Evolutionary conservation across 164 flowering plant species (phyloP), one percentile per base, ranked within the genome.

Genomic region (Tetrastigma voinierianum): DNA sequence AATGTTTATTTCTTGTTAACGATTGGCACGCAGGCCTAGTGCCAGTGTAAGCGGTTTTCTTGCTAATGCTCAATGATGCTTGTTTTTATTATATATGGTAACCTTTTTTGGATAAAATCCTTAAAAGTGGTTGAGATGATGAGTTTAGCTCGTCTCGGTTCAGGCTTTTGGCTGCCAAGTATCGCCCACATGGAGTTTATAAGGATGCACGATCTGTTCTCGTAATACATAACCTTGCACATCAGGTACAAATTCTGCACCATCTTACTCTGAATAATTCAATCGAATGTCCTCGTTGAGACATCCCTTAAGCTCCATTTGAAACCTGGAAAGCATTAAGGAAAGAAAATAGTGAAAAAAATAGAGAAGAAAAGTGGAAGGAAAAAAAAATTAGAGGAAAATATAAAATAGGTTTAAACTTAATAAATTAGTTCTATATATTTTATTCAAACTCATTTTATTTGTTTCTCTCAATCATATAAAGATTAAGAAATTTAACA

Each of bases 21-120:
- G 98, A 95, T 59, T 95, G 98, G 98, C 98, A 91, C 74, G 96
- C 97, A 64, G 80, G 96, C 66, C 92, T 95, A 62, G 98, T 95
- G 17, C 96, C 98, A 40, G 84, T 89, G 98, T 91, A 87, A 55
- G 90, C 77, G 53, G 20, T 66, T 67, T 61, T 16, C 24, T 32
- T 65, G 18, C 54, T 62, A 11, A 14, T 40, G 32, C 0, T 1
- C 9, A 9, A 44, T 63, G 40, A 32, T 48, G 25, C 13, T 66
- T 52, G 12, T 46, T 44, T 19, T 65, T 40, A 48, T 23, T 16
- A 25, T 21, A 24, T 51, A 4, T 23, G 18, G 17, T 9, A 54
- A 12, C 13, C 4, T 17, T 32, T 10, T 23, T 71, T 43, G 17
- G 8, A 16, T 67, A 55, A 23, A 18, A 19, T 8, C 23, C 20